Percentiles rank a stretch among this genome's conserved stretches.
phyloP scores from a whole-genome alignment of 2,329 filamentous ascomycete genomes.

The Leptographium procerum region DNA sequence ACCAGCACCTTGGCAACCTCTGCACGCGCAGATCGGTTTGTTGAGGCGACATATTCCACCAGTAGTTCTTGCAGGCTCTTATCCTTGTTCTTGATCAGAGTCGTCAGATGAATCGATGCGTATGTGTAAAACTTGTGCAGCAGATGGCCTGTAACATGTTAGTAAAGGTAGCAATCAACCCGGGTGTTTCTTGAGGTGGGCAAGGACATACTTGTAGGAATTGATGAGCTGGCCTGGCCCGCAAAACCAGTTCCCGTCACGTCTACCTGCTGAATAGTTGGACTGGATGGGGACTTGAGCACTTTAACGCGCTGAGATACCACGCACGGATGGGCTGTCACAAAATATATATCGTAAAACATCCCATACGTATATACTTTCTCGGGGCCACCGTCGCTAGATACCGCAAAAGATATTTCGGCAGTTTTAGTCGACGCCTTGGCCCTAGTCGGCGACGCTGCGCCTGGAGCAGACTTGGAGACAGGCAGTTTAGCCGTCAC shows the following conservation, averaged over 20 bases:
- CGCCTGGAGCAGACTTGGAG: slow-evolving; percentile 7
- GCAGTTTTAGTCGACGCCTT: slow-evolving; percentile 25
- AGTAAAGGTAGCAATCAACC: not conserved
- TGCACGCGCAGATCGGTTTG: slow-evolving; percentile 16
- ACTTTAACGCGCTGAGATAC: slow-evolving; percentile 45
- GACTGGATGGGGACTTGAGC: slow-evolving; percentile 47
- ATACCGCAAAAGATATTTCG: slow-evolving; percentile 28
- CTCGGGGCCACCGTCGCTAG: slow-evolving; percentile 27
- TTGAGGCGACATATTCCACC: slow-evolving; percentile 18
- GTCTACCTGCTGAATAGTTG: slow-evolving; percentile 46
- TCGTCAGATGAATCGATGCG: slow-evolving; percentile 45
- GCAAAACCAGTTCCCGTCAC: slow-evolving; percentile 32
- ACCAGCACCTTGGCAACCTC: slow-evolving; percentile 35
- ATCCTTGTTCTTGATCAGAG: slow-evolving; percentile 37
- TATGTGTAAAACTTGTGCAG: slow-evolving; percentile 53
- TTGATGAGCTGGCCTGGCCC: slow-evolving; percentile 33
- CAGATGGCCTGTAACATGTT: slow-evolving; percentile 39
- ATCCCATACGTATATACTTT: slow-evolving; percentile 33
- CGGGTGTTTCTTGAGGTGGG: not conserved
- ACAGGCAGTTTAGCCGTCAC: not conserved
- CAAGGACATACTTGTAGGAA: slow-evolving; percentile 30
- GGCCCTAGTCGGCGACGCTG: slow-evolving; percentile 16
- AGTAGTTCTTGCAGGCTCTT: slow-evolving; percentile 37
- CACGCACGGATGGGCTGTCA: slow-evolving; percentile 54
- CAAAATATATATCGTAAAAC: slow-evolving; percentile 49